phyloP scores from a whole-genome alignment of 106 monocot genomes.

The Amphibolis antarctica region DNA sequence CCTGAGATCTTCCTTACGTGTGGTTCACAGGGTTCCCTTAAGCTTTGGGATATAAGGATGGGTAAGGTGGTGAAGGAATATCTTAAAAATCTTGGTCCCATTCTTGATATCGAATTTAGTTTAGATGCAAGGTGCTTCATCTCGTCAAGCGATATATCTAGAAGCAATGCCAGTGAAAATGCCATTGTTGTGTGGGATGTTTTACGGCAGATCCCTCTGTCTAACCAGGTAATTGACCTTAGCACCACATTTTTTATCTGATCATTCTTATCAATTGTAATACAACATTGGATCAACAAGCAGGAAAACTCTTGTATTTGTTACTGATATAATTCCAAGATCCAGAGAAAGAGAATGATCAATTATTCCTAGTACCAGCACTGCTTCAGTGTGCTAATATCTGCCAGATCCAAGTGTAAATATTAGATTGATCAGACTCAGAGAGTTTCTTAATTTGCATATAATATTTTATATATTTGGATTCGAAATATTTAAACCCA shows the following conservation, averaged over 20 bases:
- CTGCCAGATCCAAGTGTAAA: too few relatives aligned
- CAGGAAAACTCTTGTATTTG: too few relatives aligned
- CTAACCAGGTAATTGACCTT: slow-evolving; percentile 54
- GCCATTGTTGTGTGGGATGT: slow-evolving; percentile 90
- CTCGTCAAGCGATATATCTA: slow-evolving; percentile 70
- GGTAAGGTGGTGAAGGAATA: slow-evolving; percentile 46
- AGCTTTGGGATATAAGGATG: slow-evolving; percentile 70
- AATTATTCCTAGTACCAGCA: too few relatives aligned
- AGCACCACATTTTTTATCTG: not conserved
- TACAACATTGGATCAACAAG: too few relatives aligned
- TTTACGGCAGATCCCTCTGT: slow-evolving; percentile 62
- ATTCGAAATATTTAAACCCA: too few relatives aligned
- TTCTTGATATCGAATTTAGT: slow-evolving; percentile 89
- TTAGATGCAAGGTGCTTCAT: slow-evolving; percentile 68
- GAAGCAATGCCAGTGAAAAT: slow-evolving; percentile 73
- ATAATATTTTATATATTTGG: too few relatives aligned
- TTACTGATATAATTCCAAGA: too few relatives aligned
- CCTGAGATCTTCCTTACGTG: slow-evolving; percentile 67
- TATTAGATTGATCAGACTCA: too few relatives aligned
- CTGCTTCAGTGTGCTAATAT: too few relatives aligned
- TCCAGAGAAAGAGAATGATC: too few relatives aligned
- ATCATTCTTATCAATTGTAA: not conserved
- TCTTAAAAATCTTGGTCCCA: slow-evolving; percentile 44
- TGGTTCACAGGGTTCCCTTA: slow-evolving; percentile 64
- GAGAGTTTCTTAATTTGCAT: too few relatives aligned